phyloP scores from a whole-genome alignment of 1,284 basidiomycete species.

The Ustilago loliicola region DNA sequence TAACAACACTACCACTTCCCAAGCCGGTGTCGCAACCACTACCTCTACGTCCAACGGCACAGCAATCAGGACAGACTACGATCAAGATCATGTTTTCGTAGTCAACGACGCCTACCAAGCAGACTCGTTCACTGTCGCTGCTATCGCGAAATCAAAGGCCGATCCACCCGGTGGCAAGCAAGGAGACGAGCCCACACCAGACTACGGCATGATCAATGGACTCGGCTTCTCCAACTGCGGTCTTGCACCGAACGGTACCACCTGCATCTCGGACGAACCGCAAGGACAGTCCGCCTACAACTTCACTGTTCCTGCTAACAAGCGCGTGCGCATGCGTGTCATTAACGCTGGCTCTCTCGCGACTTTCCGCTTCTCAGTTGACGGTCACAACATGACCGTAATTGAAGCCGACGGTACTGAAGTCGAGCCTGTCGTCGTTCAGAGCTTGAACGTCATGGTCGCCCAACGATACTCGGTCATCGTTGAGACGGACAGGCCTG shows the following conservation, averaged over 20 bases:
- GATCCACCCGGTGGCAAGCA: constrained; percentile 54
- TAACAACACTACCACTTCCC: constrained; percentile 14
- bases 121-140: constrained; percentile 55
- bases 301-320: constrained; percentile 61
- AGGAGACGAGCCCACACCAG: constrained; percentile 65
- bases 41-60: constrained; percentile 34
- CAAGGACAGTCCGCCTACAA: constrained; percentile 40
- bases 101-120: constrained; percentile 63
- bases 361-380: constrained; percentile 71
- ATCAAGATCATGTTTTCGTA: constrained; percentile 59
- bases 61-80: constrained; percentile 52
- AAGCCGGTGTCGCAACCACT: constrained; percentile 5
- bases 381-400: constrained; percentile 73
- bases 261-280: constrained; percentile 42
- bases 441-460: constrained; percentile 72
- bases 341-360: constrained; percentile 68
- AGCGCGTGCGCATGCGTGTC: constrained; percentile 75
- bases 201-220: constrained; percentile 75
- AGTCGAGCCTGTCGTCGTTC: constrained; percentile 71
- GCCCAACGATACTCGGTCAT: constrained; percentile 74
- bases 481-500: constrained; percentile 59
- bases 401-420: constrained; percentile 74
- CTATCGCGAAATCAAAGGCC: constrained; percentile 34
- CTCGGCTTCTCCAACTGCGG: constrained; percentile 63
- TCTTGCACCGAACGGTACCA: constrained; percentile 58